A percentile compares a stretch with the other conserved stretches of the same genome.
These are phyloP conservation scores for Backusella tarrabulga DNA, from an alignment of 192 early-diverging fungal species.

Conservation along the genomic window DNA sequence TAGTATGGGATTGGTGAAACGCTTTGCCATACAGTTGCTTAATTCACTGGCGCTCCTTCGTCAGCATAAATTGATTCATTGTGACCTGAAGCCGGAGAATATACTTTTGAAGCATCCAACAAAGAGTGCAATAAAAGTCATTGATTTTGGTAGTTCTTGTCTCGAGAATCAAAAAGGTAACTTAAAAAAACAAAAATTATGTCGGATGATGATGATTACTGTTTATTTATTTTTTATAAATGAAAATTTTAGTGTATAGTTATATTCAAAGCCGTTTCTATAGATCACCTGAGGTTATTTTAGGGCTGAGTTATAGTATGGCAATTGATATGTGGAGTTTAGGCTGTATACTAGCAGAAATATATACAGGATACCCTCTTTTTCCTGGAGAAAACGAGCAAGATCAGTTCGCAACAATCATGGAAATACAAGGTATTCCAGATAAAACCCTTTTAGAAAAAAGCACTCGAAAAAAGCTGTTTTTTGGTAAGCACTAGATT, in stretches of 20 bases:
- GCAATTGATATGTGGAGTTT: conserved; percentile 96
- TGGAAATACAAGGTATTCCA: conserved; percentile 86
- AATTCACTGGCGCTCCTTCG: conserved; percentile 72
- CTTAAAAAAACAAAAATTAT: neutral
- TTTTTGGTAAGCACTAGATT: conserved; percentile 69
- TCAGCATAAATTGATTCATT: conserved; percentile 80
- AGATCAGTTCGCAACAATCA: conserved; percentile 89
- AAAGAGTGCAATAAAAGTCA: conserved; percentile 83
- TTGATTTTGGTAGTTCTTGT: conserved; percentile 94
- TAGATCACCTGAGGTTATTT: conserved; percentile 91
- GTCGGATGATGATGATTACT: neutral
- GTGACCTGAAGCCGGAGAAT: conserved; percentile 95
- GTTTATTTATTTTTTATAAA: neutral
- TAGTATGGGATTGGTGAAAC: conserved; percentile 62
- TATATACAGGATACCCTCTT: conserved; percentile 82
- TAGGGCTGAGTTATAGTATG: conserved; percentile 81
- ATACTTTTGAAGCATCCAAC: conserved; percentile 70
- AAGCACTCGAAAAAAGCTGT: conserved; percentile 74
- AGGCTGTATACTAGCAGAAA: conserved; percentile 89
- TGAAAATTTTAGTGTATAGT: conserved; percentile 66
- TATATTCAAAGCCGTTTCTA: conserved; percentile 96
- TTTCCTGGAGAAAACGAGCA: conserved; percentile 97
- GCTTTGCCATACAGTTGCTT: conserved; percentile 78
- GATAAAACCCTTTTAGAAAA: conserved; percentile 67
- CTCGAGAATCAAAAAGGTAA: conserved; percentile 71